These are phyloP conservation scores for Claviceps quebecensis DNA, from an alignment of 2,329 filamentous ascomycete genomes.

Conservation along the genomic window DNA sequence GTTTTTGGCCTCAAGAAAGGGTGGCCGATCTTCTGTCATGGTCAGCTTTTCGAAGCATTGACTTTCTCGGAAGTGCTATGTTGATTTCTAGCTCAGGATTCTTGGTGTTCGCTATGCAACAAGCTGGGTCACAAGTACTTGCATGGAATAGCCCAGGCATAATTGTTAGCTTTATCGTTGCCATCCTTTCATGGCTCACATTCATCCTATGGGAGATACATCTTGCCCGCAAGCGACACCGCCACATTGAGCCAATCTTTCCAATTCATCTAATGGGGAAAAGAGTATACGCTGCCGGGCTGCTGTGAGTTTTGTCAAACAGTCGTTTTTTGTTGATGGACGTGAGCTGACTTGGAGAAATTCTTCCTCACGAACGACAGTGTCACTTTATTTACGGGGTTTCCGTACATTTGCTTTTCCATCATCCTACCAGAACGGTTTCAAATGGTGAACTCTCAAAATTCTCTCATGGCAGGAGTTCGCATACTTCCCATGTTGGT, in stretches of 20 bases:
- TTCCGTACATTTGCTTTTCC: constrained; percentile 42
- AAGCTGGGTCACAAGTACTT: constrained; percentile 38
- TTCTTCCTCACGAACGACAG: constrained; percentile 16
- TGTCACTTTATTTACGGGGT: constrained; percentile 42
- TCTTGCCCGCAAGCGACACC: constrained; percentile 23
- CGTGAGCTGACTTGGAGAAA: neutral
- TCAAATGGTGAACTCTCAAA: constrained; percentile 42
- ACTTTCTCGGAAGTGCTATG: constrained; percentile 36
- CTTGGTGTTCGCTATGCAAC: constrained; percentile 41
- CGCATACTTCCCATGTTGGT: constrained; percentile 45
- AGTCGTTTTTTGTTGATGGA: neutral
- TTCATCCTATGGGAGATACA: constrained; percentile 38
- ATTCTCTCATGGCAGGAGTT: constrained; percentile 38
- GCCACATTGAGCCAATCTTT: constrained; percentile 39
- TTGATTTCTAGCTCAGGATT: constrained; percentile 38
- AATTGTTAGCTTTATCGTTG: constrained; percentile 31
- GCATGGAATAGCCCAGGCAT: constrained; percentile 39
- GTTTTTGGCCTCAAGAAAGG: constrained; percentile 29
- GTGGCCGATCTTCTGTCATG: constrained; percentile 23
- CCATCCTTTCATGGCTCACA: constrained; percentile 31
- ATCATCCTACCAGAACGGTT: constrained; percentile 46
- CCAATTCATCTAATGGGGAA: constrained; percentile 32
- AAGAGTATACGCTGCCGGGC: constrained; percentile 35
- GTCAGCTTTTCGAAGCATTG: constrained; percentile 32
- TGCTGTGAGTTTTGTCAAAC: constrained; percentile 27